Conservation (phyloP, 768 basidiomycete species). For the Mycena rebaudengoi region DNA sequence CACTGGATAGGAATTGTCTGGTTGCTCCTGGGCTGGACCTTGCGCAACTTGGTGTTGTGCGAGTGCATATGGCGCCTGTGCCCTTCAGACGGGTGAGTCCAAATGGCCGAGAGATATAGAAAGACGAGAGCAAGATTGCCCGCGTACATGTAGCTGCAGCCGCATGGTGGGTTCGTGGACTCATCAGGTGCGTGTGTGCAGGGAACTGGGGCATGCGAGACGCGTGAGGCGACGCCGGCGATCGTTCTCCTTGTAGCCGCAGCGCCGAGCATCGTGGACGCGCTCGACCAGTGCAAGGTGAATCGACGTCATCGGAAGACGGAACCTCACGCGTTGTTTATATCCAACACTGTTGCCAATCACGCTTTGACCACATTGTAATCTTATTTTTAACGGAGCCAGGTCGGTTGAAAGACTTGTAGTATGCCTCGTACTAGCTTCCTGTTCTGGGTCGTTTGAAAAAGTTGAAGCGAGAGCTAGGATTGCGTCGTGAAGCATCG, state of each 20-base stretch:
- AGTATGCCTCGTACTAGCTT: no score
- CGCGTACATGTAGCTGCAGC: slow-evolving; percentile 24
- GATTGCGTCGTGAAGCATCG: no score
- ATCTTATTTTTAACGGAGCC: no score
- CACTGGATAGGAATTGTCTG: slow-evolving; percentile 63
- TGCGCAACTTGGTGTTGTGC: slow-evolving; percentile 37
- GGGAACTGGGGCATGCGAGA: slow-evolving; percentile 9
- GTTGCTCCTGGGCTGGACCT: slow-evolving; percentile 31
- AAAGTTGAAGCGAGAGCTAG: no score
- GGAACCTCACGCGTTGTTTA: neutral
- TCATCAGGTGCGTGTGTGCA: slow-evolving; percentile 7
- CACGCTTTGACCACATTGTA: neutral
- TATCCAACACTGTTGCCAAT: neutral
- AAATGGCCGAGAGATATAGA: neutral
- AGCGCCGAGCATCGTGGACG: slow-evolving; percentile 18
- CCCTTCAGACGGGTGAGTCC: neutral
- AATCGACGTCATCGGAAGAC: neutral
- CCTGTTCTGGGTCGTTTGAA: no score
- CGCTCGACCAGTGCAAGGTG: neutral
- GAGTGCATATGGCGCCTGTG: slow-evolving; percentile 21
- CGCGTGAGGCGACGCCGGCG: slow-evolving; percentile 2
- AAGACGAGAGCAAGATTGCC: neutral
- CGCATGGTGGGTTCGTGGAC: slow-evolving; percentile 22
- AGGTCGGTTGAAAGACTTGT: no score
- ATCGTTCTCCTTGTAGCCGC: no score